phyloP scores from a whole-genome alignment of 2,329 filamentous ascomycete genomes.

The Penicillium decumbens region DNA sequence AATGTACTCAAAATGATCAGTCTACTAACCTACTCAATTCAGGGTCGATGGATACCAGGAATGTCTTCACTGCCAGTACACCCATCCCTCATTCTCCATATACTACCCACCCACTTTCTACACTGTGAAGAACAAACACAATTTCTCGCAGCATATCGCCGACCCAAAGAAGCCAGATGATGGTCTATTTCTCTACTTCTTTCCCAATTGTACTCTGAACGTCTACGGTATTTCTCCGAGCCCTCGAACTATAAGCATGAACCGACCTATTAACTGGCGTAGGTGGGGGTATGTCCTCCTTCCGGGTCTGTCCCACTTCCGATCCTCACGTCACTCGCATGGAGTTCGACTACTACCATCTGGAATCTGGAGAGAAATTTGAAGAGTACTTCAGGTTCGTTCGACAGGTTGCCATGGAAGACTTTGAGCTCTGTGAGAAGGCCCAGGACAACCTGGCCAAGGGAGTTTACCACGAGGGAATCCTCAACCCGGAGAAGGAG shows the following conservation, averaged over 20 bases:
- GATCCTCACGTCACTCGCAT: constrained; percentile 50
- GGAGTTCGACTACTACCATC: constrained; percentile 58
- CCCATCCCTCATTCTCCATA: constrained; percentile 53
- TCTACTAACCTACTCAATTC: background rate
- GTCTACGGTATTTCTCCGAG: constrained; percentile 42
- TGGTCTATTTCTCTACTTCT: constrained; percentile 56
- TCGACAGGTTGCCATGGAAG: constrained; percentile 53
- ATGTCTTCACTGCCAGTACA: constrained; percentile 57
- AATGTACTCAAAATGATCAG: background rate
- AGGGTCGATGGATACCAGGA: constrained; percentile 57
- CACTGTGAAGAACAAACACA: constrained; percentile 51
- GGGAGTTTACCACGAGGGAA: constrained; percentile 53
- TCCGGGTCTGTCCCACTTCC: constrained; percentile 51
- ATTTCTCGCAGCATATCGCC: constrained; percentile 55
- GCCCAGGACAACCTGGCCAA: constrained; percentile 52
- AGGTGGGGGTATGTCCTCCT: constrained; percentile 54
- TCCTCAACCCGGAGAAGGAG: constrained; percentile 54
- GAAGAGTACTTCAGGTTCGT: constrained; percentile 56
- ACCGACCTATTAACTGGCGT: no score
- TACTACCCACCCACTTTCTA: constrained; percentile 55
- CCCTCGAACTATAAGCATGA: no score
- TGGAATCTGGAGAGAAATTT: constrained; percentile 49
- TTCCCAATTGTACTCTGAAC: constrained; percentile 54
- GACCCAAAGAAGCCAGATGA: constrained; percentile 52
- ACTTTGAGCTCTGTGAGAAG: constrained; percentile 55